Evolutionary conservation across 2,329 filamentous ascomycete genomes (phyloP).

Genomic region (Sporothrix pseudoabietina): DNA sequence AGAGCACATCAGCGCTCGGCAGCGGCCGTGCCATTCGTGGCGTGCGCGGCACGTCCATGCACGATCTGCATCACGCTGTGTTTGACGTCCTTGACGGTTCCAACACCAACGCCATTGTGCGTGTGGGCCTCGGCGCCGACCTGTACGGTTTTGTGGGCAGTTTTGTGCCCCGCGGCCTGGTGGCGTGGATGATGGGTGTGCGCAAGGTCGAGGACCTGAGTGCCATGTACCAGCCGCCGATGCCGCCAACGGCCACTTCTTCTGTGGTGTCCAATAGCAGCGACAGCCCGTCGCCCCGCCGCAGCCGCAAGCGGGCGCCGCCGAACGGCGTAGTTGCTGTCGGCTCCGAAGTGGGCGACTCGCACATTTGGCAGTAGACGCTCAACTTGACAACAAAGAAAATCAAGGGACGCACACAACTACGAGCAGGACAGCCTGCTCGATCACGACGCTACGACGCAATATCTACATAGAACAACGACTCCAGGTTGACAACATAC

Average conservation of each 20-base stretch:
- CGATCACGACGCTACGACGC: conserved; percentile 31
- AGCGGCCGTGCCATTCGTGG: conserved; percentile 58
- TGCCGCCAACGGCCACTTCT: conserved; percentile 41
- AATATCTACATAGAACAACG: conserved; percentile 1
- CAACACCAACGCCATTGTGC: conserved; percentile 63
- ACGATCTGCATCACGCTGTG: conserved; percentile 80
- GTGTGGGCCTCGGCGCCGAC: conserved; percentile 81
- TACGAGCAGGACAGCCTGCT: background rate
- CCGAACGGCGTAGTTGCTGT: conserved; percentile 55
- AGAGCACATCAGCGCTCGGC: conserved; percentile 58
- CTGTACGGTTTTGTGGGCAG: conserved; percentile 84
- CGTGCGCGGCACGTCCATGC: conserved; percentile 69
- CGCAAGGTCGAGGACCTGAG: conserved; percentile 61
- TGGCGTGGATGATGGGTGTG: conserved; percentile 94
- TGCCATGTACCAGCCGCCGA: conserved; percentile 52
- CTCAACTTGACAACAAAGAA: background rate
- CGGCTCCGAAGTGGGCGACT: conserved; percentile 47
- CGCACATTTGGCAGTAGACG: conserved; percentile 52
- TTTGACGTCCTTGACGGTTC: conserved; percentile 82
- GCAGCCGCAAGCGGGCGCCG: conserved; percentile 33
- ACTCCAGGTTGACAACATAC: background rate
- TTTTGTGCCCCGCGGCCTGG: conserved; percentile 73
- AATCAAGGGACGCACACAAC: background rate
- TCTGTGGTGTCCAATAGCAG: conserved; percentile 23
- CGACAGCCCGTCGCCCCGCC: conserved; percentile 33